Conservation (phyloP, 495 filamentous ascomycete genomes). For the Hypomontagnella monticulosa region DNA sequence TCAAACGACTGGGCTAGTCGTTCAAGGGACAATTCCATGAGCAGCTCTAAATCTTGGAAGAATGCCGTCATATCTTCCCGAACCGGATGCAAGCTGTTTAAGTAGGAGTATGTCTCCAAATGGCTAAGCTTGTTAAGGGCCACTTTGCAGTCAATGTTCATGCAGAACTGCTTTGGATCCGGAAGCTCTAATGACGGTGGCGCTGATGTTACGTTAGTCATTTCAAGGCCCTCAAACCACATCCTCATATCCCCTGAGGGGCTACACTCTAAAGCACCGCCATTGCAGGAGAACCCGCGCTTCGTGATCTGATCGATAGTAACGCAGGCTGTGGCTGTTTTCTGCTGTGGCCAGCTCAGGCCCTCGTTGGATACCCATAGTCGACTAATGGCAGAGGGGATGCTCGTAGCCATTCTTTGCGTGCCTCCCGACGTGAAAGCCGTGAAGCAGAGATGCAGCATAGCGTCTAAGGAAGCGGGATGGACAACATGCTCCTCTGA, state of each 20-base stretch:
- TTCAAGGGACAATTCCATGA: not conserved
- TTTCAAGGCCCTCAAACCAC: constrained; percentile 25
- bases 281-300: constrained; percentile 6
- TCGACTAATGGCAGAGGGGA: constrained; percentile 13
- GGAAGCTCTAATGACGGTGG: not conserved
- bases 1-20: not conserved
- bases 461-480: constrained; percentile 44
- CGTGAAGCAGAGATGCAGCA: constrained; percentile 23
- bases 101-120: not conserved
- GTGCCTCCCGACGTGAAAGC: constrained; percentile 20
- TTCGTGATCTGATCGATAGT: not conserved
- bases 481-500: constrained; percentile 47
- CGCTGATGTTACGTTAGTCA: constrained; percentile 7
- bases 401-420: constrained; percentile 12
- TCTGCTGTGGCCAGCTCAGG: not conserved
- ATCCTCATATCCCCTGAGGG: constrained; percentile 3
- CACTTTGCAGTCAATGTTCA: constrained; percentile 20
- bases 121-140: constrained; percentile 5
- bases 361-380: constrained; percentile 25
- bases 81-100: constrained; percentile 3
- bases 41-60: not conserved
- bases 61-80: not conserved
- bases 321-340: not conserved
- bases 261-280: not conserved
- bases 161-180: constrained; percentile 14